Conservation (phyloP, 495 filamentous ascomycete genomes). For the Durotheca rogersii region DNA sequence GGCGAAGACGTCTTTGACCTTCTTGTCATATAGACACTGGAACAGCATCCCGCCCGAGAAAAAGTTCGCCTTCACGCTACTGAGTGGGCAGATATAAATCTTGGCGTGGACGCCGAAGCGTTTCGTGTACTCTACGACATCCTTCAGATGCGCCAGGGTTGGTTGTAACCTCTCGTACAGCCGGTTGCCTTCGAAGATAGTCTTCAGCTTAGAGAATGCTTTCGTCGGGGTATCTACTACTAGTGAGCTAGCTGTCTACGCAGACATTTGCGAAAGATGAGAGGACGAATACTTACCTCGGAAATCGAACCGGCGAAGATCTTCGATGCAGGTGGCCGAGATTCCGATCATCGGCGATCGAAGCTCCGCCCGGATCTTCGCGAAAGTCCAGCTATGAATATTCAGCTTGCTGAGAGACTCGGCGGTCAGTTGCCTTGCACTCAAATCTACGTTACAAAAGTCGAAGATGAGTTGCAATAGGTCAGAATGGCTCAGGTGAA, state of each 20-base stretch:
- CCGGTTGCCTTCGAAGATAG: constrained; percentile 70
- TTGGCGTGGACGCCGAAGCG: constrained; percentile 73
- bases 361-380: constrained; percentile 81
- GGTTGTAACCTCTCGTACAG: constrained; percentile 65
- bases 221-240: constrained; percentile 66
- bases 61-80: constrained; percentile 89
- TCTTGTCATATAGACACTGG: constrained; percentile 86
- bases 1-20: constrained; percentile 80
- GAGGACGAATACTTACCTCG: constrained; percentile 55
- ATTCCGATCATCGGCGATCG: constrained; percentile 76
- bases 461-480: constrained; percentile 83
- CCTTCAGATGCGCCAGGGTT: constrained; percentile 74
- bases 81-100: constrained; percentile 80
- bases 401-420: constrained; percentile 88
- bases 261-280: not conserved
- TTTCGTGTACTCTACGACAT: constrained; percentile 73
- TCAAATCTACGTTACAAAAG: constrained; percentile 72
- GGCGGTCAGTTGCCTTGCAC: constrained; percentile 69
- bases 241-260: constrained; percentile 15
- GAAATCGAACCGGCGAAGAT: constrained; percentile 88
- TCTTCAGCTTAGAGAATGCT: constrained; percentile 68
- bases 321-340: constrained; percentile 86
- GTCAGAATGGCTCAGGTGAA: constrained; percentile 87
- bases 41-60: constrained; percentile 87
- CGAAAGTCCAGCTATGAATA: constrained; percentile 77